Evolutionary conservation across 352 stramenopile species (phyloP), one percentile per base, ranked within the genome.

Genomic region (Phytophthora aleatoria): DNA sequence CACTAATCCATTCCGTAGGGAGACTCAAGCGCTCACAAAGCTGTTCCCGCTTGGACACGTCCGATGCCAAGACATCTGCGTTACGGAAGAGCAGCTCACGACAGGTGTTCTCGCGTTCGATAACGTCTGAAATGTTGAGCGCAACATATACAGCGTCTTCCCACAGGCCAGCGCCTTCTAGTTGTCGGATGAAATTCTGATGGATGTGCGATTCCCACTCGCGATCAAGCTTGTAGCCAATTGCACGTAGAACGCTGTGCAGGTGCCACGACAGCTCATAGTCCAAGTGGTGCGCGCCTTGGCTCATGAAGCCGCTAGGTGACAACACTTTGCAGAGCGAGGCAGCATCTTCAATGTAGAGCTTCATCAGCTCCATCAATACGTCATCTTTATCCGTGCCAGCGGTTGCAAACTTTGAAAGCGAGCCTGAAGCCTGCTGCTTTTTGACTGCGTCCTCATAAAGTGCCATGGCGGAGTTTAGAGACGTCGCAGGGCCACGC

Each of bases 211-310:
- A 90, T 57, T 92, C 78, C 78, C 81, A 90, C 48, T 91, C 79
- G 4, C 78, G 76, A 41, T 90, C 80, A 50, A 92, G 73, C 36
- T 90, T 84, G 66, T 89, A 92, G 27, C 83, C 85, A 50, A 93
- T 73, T 8, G 85, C 79, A 33, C 73, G 84, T 24, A 95, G 67
- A 48, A 93, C 77, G 28, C 75, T 88, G 57, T 92, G 70, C 49
- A 95, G 67, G 50, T 95, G 86, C 84, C 84, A 95, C 43, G 74
- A 83, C 33, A 89, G 59, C 65, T 93, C 88, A 53, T 93, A 93
- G 66, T 93, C 81, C 62, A 93, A 63, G 41, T 90, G 68, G 31
- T 64, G 42, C 9, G 45, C 59, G 12, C 15, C 60, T 52, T 67
- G 64, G 27, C 38, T 64, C 52, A 73, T 74, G 61, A 83, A 85